Percentiles rank a stretch among this genome's conserved stretches.
Conservation (phyloP, 164 flowering plant species). For the Saururus chinensis region DNA sequence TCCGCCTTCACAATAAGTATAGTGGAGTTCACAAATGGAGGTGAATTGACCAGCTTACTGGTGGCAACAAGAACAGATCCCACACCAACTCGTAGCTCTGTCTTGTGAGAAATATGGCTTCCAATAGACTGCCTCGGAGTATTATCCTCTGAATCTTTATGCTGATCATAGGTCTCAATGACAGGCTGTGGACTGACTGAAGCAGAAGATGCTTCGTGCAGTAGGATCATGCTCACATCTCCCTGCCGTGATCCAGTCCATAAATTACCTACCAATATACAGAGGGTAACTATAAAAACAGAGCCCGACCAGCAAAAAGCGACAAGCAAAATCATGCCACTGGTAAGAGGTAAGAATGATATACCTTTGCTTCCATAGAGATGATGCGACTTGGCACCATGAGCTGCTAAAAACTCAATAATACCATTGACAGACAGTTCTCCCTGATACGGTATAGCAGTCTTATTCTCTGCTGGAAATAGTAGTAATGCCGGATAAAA, state of each 20-base stretch:
- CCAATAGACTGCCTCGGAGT: constrained; percentile 7
- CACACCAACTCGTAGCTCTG: constrained; percentile 17
- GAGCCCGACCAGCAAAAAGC: not conserved
- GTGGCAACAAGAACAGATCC: constrained; percentile 73
- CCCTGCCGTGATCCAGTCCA: constrained; percentile 18
- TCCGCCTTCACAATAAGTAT: constrained; percentile 69
- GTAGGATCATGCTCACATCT: constrained; percentile 8
- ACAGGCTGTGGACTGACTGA: constrained; percentile 7
- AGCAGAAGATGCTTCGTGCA: constrained; percentile 9
- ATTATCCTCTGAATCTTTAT: constrained; percentile 31
- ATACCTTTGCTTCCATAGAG: constrained; percentile 39
- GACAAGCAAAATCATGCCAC: not conserved
- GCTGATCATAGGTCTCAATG: constrained; percentile 10
- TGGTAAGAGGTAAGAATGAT: not conserved
- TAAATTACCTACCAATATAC: constrained; percentile 25
- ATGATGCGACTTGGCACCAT: constrained; percentile 44
- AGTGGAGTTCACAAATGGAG: constrained; percentile 55
- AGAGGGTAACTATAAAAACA: not conserved
- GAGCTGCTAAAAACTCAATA: constrained; percentile 52
- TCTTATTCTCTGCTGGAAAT: constrained; percentile 64
- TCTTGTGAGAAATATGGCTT: constrained; percentile 9
- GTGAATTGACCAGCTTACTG: constrained; percentile 37
- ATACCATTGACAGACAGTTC: constrained; percentile 50
- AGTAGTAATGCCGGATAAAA: constrained; percentile 65
- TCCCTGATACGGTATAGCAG: constrained; percentile 50